Conservation (phyloP, 441 rosid species). For the Raphanus hybrid region DNA sequence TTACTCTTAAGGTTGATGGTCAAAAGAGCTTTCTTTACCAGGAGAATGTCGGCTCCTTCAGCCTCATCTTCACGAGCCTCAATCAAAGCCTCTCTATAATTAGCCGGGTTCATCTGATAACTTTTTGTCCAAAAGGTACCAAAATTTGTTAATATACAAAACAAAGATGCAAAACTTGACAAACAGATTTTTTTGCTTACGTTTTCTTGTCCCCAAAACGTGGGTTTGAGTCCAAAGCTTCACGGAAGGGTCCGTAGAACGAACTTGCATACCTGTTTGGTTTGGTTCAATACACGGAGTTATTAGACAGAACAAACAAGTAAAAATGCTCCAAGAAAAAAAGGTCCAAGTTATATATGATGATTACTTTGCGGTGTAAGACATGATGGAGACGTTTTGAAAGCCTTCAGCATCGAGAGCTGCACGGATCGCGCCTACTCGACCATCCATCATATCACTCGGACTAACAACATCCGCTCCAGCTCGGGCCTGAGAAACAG, state of each 20-base stretch:
- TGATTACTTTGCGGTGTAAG: conserved; percentile 98
- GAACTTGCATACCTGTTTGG: conserved; percentile 90
- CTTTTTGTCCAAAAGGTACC: conserved; percentile 49
- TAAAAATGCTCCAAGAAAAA: background rate
- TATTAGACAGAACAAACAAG: conserved; percentile 7
- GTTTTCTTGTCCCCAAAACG: conserved; percentile 97
- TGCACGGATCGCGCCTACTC: conserved; percentile 87
- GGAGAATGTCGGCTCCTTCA: conserved; percentile 98
- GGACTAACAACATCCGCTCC: conserved; percentile 99
- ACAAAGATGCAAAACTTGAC: no score
- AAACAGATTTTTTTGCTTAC: conserved; percentile 39
- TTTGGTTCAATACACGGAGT: conserved; percentile 25
- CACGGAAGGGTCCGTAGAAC: conserved; percentile 95
- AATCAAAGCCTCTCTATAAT: conserved; percentile 87
- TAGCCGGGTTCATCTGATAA: conserved; percentile 98
- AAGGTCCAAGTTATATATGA: no score
- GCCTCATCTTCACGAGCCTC: conserved; percentile 91
- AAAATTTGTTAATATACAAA: background rate
- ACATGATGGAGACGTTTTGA: conserved; percentile 94
- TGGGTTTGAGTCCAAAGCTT: conserved; percentile 92
- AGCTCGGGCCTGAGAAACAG: conserved; percentile 97
- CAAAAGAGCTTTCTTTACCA: conserved; percentile 50
- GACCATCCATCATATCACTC: conserved; percentile 99
- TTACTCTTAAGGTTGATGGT: no score
- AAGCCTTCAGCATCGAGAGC: conserved; percentile 98